A percentile compares a stretch with the other conserved stretches of the same genome.
phyloP scores from a whole-genome alignment of 306 rosid species.

The Phaseolus lunatus region DNA sequence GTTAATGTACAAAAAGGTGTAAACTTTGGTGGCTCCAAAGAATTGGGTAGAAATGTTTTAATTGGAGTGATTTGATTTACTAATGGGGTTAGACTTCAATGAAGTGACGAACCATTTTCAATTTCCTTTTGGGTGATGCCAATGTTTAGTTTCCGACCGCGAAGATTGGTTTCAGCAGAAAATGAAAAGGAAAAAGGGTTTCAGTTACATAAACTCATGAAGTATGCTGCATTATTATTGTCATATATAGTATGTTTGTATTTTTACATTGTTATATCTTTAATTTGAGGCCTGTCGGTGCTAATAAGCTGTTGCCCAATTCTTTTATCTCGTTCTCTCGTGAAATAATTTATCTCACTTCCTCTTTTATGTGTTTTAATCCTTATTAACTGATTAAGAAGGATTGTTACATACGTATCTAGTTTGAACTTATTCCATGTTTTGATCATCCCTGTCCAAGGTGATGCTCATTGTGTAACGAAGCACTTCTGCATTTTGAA shows the following conservation, averaged over 20 bases:
- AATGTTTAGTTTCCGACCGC: background rate
- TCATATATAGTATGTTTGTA: background rate
- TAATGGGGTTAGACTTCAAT: background rate
- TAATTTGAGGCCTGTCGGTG: background rate
- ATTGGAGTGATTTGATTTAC: background rate
- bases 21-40: background rate
- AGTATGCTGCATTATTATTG: background rate
- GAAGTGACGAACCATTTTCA: background rate
- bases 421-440: constrained; percentile 10
- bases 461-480: constrained; percentile 14
- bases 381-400: background rate
- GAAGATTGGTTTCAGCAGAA: background rate
- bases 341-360: background rate
- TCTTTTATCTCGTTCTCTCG: background rate
- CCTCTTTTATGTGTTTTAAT: background rate
- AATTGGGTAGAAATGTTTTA: background rate
- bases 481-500: constrained; percentile 15
- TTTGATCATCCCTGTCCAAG: constrained; percentile 12
- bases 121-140: background rate
- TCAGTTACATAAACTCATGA: background rate
- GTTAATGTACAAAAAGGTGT: background rate
- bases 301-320: background rate
- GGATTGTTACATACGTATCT: background rate
- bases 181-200: background rate
- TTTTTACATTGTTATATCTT: background rate